Base-by-base conservation (phyloP, 805 yeast genomes). In the Ogataea pilisensis region DNA sequence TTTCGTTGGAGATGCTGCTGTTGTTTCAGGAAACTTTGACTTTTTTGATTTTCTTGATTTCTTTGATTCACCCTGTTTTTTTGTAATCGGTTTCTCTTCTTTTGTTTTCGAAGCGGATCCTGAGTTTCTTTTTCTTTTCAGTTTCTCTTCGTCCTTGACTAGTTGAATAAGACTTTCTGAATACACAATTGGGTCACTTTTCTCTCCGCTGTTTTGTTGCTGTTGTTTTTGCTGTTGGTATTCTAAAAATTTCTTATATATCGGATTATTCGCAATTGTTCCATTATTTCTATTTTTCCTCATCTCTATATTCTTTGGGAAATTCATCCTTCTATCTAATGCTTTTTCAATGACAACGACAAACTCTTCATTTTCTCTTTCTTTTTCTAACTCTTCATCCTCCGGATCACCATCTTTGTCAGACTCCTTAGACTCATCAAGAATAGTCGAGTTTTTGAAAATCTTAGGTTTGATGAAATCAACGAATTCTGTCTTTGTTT, bases 291-390 rank as follows among this genome's bases (percentile, higher is more conserved):
- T 26, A 5, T 4, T 27, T 32, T 19, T 5, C 9, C 27, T 12
- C 14, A 11, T 33, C 8, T 35, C 16, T 1, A 4, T 11, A 6
- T 25, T 29, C 2, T 22, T 16, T 12, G 41, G 35, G 26, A 35
- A 39, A 21, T 50, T 48, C 69, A 67, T 66, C 31, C 50, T 48
- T 5, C 54, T 44, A 39, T 50, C 66, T 3, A 69, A 37, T 1
- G 75, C 60, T 35, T 54, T 59, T 25, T 63, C 65, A 12, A 71
- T 53, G 16, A 46, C 51, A 0, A 79, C 73, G 1, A 50, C 43
- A 37, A 65, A 54, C 2, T 51, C 40, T 34, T 64, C 65, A 13
- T 27, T 30, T 21, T 17, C 31, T 36, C 30, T 37, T 26, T 33
- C 41, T 14, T 8, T 25, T 46, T 53, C 36, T 55, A 57, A 34